A percentile compares a stretch with the other conserved stretches of the same genome.
Conservation (phyloP, 768 basidiomycete species). For the Coprinellus micaceus region DNA sequence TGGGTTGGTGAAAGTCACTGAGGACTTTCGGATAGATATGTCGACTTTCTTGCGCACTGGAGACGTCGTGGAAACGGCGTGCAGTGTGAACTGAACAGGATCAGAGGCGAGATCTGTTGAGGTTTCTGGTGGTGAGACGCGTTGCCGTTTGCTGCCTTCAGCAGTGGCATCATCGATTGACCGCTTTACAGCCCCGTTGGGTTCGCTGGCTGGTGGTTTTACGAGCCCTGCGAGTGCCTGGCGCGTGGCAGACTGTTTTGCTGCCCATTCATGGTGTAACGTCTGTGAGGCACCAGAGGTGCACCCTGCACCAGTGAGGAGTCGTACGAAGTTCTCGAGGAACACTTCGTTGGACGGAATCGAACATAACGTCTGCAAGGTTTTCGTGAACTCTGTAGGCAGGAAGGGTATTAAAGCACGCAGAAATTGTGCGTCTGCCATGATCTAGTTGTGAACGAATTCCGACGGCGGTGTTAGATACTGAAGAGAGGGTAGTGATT, state of each 20-base stretch:
- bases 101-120: slow-evolving; percentile 10
- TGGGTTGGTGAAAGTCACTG: slow-evolving; percentile 52
- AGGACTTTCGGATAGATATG: slow-evolving; percentile 48
- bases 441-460: background rate
- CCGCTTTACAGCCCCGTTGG: slow-evolving; percentile 34
- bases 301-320: slow-evolving; percentile 38
- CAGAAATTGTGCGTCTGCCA: background rate
- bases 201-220: slow-evolving; percentile 20
- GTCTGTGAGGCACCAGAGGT: slow-evolving; percentile 26
- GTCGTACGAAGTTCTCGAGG: slow-evolving; percentile 42
- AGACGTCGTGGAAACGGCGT: slow-evolving; percentile 64
- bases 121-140: slow-evolving; percentile 20
- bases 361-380: background rate
- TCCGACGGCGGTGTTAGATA: background rate
- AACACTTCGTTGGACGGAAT: slow-evolving; percentile 29
- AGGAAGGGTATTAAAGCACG: background rate
- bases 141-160: slow-evolving; percentile 32
- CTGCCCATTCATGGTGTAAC: slow-evolving; percentile 33
- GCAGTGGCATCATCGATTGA: slow-evolving; percentile 12
- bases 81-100: slow-evolving; percentile 52
- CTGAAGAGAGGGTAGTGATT: background rate
- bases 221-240: slow-evolving; percentile 27
- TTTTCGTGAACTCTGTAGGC: background rate
- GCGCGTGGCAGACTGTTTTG: slow-evolving; percentile 29
- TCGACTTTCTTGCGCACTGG: slow-evolving; percentile 77